These are phyloP conservation scores for Xylaria nigripes DNA, from an alignment of 495 filamentous ascomycete genomes.

Conservation along the genomic window DNA sequence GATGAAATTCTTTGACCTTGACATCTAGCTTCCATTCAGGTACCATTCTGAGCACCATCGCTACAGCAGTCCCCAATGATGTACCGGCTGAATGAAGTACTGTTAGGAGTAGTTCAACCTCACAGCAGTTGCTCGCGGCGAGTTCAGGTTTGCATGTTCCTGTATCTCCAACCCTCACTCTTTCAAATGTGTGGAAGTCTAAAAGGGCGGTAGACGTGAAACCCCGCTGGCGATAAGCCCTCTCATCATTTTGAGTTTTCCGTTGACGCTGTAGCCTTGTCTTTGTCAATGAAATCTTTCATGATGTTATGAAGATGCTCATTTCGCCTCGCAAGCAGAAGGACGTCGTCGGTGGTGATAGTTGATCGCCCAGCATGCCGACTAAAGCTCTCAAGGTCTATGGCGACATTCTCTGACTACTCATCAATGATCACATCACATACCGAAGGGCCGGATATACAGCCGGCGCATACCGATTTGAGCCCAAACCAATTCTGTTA, in stretches of 20 bases:
- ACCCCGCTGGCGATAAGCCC: not conserved
- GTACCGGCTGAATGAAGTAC: no score
- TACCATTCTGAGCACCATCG: no score
- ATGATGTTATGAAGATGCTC: slow-evolving; percentile 71
- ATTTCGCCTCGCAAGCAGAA: slow-evolving; percentile 79
- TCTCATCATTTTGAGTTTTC: slow-evolving; percentile 28
- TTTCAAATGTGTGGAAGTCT: no score
- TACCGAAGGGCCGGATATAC: slow-evolving; percentile 6
- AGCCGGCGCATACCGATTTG: slow-evolving; percentile 59
- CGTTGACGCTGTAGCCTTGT: slow-evolving; percentile 37
- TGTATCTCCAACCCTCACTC: no score
- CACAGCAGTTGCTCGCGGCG: no score
- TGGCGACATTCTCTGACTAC: slow-evolving; percentile 57
- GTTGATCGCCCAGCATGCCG: slow-evolving; percentile 80
- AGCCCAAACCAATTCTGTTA: slow-evolving; percentile 85
- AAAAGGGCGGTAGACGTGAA: no score
- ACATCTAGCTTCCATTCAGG: no score
- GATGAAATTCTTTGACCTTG: no score
- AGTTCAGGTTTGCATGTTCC: no score
- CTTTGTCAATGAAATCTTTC: slow-evolving; percentile 55
- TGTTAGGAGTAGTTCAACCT: no score
- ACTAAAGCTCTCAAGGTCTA: slow-evolving; percentile 75
- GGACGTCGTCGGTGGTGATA: slow-evolving; percentile 75
- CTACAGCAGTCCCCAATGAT: no score
- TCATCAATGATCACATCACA: not conserved